Evolutionary conservation across 768 basidiomycete species (phyloP), one percentile per base, ranked within the genome.

Genomic region (Lactarius sanguifluus): DNA sequence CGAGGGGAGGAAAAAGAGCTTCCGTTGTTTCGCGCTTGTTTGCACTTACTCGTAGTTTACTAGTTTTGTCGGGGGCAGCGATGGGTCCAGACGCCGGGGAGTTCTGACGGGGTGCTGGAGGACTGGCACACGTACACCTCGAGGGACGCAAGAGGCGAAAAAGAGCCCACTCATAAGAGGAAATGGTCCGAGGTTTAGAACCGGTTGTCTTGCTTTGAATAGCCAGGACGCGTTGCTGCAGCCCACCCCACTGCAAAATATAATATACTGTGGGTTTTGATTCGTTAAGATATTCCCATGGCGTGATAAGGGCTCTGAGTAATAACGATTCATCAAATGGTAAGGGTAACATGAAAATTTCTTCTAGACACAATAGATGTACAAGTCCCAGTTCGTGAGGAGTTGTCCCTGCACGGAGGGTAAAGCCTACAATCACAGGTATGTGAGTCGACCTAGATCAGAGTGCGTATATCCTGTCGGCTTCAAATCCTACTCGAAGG

Each of bases 61-160:
- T 5, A 1, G 43, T 47, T 13, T 16, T 47, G 16, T 57, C n/a
- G 36, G 65, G 65, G 7, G 56, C 55, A 34, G 65, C 65, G 65
- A 66, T n/a, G 65, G 20, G 45, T 61, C 45, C 16, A 66, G 65
- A 66, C 50, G 18, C 65, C 60, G 60, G 65, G 65, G 65, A 66
- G 60, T 66, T 66, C 60, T 66, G 65, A 62, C 56, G 65, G 61
- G 45, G 57, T 20, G 55, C 60, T 40, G 38, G 60, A 16, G 65
- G 65, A 66, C 65, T 61, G 60, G 59, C 59, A 50, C 65, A 61
- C 56, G 65, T 66, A 66, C 60, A 13, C 65, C 65, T 66, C n/a
- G 55, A 61, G 16, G 30, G 55, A 57, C 55, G 60, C 65, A 61
- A 61, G 60, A 66, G 65, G 60, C 55, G 4, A 38, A 47, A 45